phyloP scores from a whole-genome alignment of 371 early-diverging fungal genomes.

The Apophysomyces variabilis region DNA sequence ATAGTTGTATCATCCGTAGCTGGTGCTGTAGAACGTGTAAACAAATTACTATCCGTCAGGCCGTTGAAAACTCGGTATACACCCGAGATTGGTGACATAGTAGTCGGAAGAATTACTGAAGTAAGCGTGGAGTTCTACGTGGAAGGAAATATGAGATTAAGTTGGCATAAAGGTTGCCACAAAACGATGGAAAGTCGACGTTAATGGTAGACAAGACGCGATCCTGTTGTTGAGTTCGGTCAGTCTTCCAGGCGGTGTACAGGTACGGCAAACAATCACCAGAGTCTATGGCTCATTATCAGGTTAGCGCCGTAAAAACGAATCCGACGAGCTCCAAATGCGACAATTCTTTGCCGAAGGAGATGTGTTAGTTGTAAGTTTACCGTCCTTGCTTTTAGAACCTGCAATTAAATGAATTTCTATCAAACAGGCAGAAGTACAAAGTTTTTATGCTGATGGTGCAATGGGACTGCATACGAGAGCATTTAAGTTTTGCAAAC shows the following conservation, averaged over 20 bases:
- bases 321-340: slow-evolving; percentile 99
- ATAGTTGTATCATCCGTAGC: slow-evolving; percentile 83
- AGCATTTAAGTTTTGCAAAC: slow-evolving; percentile 95
- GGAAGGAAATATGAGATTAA: not conserved
- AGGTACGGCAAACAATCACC: slow-evolving; percentile 50
- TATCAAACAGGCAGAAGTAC: slow-evolving; percentile 87
- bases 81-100: slow-evolving; percentile 98
- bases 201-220: slow-evolving; percentile 90
- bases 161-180: slow-evolving; percentile 56
- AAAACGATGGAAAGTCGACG: slow-evolving; percentile 98
- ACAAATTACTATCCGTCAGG: slow-evolving; percentile 93
- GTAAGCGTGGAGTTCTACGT: slow-evolving; percentile 49
- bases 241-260: slow-evolving; percentile 97
- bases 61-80: slow-evolving; percentile 89
- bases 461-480: slow-evolving; percentile 94
- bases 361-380: slow-evolving; percentile 87
- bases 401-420: not conserved
- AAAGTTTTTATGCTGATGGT: slow-evolving; percentile 89
- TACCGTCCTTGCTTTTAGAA: not conserved
- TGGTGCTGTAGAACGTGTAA: slow-evolving; percentile 94
- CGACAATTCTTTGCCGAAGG: slow-evolving; percentile 94
- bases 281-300: not conserved
- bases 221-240: slow-evolving; percentile 92
- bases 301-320: slow-evolving; percentile 90
- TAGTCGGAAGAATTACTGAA: slow-evolving; percentile 96